Percentiles rank a stretch among this genome's conserved stretches.
Conservation (phyloP, 345 rosid genomes). For the Carallia pectinifolia region DNA sequence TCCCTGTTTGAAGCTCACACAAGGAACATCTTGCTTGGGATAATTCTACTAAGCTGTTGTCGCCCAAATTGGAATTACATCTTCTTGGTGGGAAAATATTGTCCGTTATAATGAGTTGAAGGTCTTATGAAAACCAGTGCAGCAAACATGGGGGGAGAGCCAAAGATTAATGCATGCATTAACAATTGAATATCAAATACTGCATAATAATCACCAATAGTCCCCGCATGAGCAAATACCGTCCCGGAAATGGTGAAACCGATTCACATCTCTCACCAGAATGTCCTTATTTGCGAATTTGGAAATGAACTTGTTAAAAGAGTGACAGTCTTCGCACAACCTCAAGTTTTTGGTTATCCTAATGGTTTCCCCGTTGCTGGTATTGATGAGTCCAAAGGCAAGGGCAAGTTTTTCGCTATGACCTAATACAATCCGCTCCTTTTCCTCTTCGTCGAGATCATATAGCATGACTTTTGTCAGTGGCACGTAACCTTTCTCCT, state of each 20-base stretch:
- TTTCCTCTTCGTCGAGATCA: constrained; percentile 69
- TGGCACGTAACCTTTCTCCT: constrained; percentile 75
- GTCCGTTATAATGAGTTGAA: too few species aligned
- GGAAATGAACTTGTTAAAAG: constrained; percentile 74
- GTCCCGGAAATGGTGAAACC: constrained; percentile 72
- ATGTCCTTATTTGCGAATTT: constrained; percentile 68
- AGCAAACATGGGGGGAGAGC: too few species aligned
- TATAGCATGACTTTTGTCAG: constrained; percentile 80
- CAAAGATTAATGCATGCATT: too few species aligned
- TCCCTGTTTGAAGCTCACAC: too few species aligned
- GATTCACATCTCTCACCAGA: constrained; percentile 81
- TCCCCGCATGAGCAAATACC: constrained; percentile 90
- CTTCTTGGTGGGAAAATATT: too few species aligned
- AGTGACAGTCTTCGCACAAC: constrained; percentile 86
- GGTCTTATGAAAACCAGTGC: too few species aligned
- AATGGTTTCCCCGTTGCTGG: constrained; percentile 59
- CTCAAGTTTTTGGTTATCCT: constrained; percentile 84
- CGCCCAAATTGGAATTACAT: too few species aligned
- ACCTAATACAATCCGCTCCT: constrained; percentile 74
- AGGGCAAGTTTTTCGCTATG: constrained; percentile 88
- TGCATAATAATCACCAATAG: constrained; percentile 44
- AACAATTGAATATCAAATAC: neutral
- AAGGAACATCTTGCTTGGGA: too few species aligned
- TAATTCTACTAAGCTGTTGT: too few species aligned
- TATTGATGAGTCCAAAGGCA: constrained; percentile 77